Base-by-base conservation (phyloP, 2,329 filamentous ascomycete species). In the Fusarium metavorans region DNA sequence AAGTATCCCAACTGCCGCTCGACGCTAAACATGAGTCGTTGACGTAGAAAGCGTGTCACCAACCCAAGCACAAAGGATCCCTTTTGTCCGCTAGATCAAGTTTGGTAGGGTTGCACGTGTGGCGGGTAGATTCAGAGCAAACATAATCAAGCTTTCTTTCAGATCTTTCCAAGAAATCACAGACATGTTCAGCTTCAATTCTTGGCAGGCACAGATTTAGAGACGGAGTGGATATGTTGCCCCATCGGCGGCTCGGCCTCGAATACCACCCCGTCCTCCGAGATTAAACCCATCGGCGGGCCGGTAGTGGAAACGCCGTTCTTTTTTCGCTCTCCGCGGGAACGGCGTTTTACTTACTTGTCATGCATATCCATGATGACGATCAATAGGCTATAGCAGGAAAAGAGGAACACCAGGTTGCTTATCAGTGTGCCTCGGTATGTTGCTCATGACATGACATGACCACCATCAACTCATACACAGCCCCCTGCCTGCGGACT, bases 161-260 rank as follows among this genome's bases (percentile, higher is more conserved):
- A 30, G 16, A 27, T 30, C 48, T 30, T 52, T 3, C 14, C 23
- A 18, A 20, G 9, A 32, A 34, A n/a, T 34, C 20, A 20, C 20
- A 20, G 45, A 52, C 8, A 52, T 30, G 3, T n/a, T 23, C n/a
- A n/a, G 5, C 25, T n/a, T 27, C 14, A 8, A 30, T 30, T 32
- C 50, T 54, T 54, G 50, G 50, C 27, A 54, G 27, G 50, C 16
- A 54, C 27, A 54, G 45, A 25, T 27, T 39, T n/a, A 25, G 23
- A 45, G 41, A 4, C 10, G 14, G 2, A 48, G 43, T 48, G 43
- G 43, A 48, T 27, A 25, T 25, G 25, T 27, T 27, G 39, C 39
- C n/a, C 39, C n/a, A 56, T 35, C 69, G 70, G 70, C 56, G 11
- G 20, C 35, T 72, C 69, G 70, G 70, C 18, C n/a, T 58, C 9